Conservation (phyloP, 306 rosid genomes). For the Cicer cuneatum region DNA sequence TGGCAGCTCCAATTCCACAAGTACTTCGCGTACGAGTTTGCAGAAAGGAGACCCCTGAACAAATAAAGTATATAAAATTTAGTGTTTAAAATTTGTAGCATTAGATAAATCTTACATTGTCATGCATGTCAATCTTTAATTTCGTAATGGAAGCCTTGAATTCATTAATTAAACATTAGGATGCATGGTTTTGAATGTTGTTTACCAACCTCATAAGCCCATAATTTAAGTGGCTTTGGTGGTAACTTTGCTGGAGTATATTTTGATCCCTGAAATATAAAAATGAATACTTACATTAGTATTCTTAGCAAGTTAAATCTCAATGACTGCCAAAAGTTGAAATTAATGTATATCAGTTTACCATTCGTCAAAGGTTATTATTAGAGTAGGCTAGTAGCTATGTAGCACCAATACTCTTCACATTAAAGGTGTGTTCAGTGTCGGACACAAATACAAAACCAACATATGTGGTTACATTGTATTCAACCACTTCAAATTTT, state of each 20-base stretch:
- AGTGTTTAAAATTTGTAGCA: constrained; percentile 31
- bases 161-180: constrained; percentile 22
- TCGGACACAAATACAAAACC: too few relatives aligned
- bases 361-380: not conserved
- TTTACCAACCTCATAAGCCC: constrained; percentile 93
- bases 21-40: constrained; percentile 93
- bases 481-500: too few relatives aligned
- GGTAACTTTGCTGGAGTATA: constrained; percentile 85
- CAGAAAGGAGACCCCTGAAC: constrained; percentile 97
- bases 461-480: too few relatives aligned
- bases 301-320: constrained; percentile 31
- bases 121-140: constrained; percentile 29
- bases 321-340: not conserved
- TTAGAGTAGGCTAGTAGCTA: too few relatives aligned
- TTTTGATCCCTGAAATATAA: constrained; percentile 65
- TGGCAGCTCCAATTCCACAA: constrained; percentile 91
- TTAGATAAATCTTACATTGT: constrained; percentile 30
- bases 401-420: too few relatives aligned
- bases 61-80: constrained; percentile 40
- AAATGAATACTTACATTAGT: not conserved
- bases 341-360: constrained; percentile 19
- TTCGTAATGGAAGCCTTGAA: constrained; percentile 8
- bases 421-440: too few relatives aligned
- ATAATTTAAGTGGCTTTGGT: constrained; percentile 79
- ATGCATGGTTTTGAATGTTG: constrained; percentile 16